These are phyloP conservation scores for Metarhizium humberi DNA, from an alignment of 2,329 filamentous ascomycete genomes.

Conservation along the genomic window DNA sequence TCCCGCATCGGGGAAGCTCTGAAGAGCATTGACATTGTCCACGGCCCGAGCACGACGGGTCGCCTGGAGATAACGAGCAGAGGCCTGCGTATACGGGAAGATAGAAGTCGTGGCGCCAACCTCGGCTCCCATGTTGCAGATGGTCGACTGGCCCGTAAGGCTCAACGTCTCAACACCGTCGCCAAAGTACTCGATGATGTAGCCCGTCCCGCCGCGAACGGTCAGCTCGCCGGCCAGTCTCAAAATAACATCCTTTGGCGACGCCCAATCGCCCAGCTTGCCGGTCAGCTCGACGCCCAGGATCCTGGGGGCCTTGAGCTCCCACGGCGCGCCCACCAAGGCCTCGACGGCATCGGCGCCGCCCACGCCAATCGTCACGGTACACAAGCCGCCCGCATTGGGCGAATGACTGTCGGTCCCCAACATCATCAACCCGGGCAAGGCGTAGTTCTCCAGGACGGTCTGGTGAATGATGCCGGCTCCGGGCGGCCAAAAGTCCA, in stretches of 20 bases:
- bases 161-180: slow-evolving; percentile 83
- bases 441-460: slow-evolving; percentile 93
- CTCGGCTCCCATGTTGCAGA: slow-evolving; percentile 83
- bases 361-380: slow-evolving; percentile 92
- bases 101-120: slow-evolving; percentile 92
- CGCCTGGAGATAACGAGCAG: slow-evolving; percentile 75
- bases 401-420: slow-evolving; percentile 96
- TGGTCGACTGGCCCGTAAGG: slow-evolving; percentile 87
- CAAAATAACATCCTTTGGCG: slow-evolving; percentile 93
- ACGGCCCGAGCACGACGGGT: slow-evolving; percentile 63
- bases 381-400: slow-evolving; percentile 89
- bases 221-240: slow-evolving; percentile 82
- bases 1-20: slow-evolving; percentile 36
- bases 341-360: slow-evolving; percentile 96
- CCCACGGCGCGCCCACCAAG: slow-evolving; percentile 92
- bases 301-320: slow-evolving; percentile 88
- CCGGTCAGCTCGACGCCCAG: slow-evolving; percentile 79
- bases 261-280: slow-evolving; percentile 78
- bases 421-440: slow-evolving; percentile 97
- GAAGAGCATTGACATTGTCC: slow-evolving; percentile 53
- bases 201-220: slow-evolving; percentile 88
- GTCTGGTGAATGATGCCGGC: slow-evolving; percentile 97
- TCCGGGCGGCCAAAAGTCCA: slow-evolving; percentile 92
- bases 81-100: slow-evolving; percentile 83
- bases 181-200: slow-evolving; percentile 89